Evolutionary conservation across 345 rosid species (phyloP), one percentile per base, ranked within the genome.

Genomic region (Euphorbia tirucalli): DNA sequence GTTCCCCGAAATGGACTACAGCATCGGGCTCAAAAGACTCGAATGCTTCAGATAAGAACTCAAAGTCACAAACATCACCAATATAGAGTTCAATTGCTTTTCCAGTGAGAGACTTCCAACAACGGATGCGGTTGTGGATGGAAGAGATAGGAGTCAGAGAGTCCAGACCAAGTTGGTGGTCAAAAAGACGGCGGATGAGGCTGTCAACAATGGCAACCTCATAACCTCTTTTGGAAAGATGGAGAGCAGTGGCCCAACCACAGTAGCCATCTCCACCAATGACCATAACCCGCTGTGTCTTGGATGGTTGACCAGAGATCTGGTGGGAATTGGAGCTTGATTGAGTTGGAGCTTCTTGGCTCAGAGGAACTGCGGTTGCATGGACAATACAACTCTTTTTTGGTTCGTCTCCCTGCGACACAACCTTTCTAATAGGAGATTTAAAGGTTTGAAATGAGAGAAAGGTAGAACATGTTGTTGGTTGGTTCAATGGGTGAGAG

Each of bases 241-340:
- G 97, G 39, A 95, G 96, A 22, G 97, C 97, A 48, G 97, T 95
- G 41, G 99, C 97, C 99, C 97, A 92, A 54, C 99, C 97, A 46
- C 99, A 95, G 70, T 95, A 95, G 41, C 99, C 99, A 75, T 95
- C 97, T 73, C 99, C 99, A 55, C 99, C 99, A 41, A 95, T 89
- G 75, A 95, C 87, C 99, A 95, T 88, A 71, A 95, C 96, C 58
- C 91, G 87, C 66, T 83, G 80, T 14, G 78, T 73, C 85, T 82
- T 92, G 48, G 93, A 75, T 7, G 85, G 49, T 28, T 79, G 87
- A 50, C 54, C 68, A 14, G 85, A 64, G 37, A 70, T 72, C 54
- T 72, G 79, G 77, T 65, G 57, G 66, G 78, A 44, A 73, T 76
- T 70, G 50, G 82, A 76, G 27, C 66, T 48, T 60, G 90, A 67